Evolutionary conservation across 352 stramenopile species (phyloP).

Genomic region (Phytophthora niederhauseri): DNA sequence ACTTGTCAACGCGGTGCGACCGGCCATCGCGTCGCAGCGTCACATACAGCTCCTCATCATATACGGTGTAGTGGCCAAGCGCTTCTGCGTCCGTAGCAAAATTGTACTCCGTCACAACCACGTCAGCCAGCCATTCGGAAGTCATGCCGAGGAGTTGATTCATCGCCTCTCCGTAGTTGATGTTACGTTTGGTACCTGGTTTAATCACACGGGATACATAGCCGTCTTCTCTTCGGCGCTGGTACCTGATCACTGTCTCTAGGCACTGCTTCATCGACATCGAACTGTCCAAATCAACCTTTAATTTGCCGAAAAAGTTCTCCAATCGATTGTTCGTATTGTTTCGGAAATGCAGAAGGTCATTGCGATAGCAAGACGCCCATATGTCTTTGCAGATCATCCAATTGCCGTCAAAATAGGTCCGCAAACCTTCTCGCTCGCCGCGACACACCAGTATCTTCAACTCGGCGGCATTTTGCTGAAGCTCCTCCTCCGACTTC

Average conservation of each 20-base stretch:
- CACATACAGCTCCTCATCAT: not conserved
- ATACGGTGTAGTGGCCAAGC: not conserved
- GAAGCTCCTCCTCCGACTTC: not conserved
- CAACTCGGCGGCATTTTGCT: not conserved
- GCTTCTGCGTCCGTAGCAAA: not conserved
- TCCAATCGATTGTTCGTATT: constrained; percentile 8
- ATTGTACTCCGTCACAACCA: not conserved
- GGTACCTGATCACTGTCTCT: not conserved
- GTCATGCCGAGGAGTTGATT: not conserved
- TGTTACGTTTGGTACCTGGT: not conserved
- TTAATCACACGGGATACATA: not conserved
- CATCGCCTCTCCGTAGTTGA: not conserved
- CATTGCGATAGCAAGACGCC: not conserved
- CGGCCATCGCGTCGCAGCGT: not conserved
- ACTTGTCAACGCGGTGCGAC: not conserved
- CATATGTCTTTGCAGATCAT: not conserved
- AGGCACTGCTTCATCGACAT: constrained; percentile 8
- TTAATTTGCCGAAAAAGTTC: constrained; percentile 10
- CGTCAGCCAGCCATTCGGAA: not conserved
- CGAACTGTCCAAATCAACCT: constrained; percentile 3
- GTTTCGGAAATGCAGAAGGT: constrained; percentile 2
- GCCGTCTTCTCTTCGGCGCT: not conserved
- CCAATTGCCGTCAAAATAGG: constrained; percentile 11
- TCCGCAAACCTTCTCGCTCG: not conserved
- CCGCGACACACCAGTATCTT: not conserved